Percentiles rank a stretch among this genome's conserved stretches.
phyloP scores from a whole-genome alignment of 2,329 filamentous ascomycete genomes.

The Apiospora aurea region DNA sequence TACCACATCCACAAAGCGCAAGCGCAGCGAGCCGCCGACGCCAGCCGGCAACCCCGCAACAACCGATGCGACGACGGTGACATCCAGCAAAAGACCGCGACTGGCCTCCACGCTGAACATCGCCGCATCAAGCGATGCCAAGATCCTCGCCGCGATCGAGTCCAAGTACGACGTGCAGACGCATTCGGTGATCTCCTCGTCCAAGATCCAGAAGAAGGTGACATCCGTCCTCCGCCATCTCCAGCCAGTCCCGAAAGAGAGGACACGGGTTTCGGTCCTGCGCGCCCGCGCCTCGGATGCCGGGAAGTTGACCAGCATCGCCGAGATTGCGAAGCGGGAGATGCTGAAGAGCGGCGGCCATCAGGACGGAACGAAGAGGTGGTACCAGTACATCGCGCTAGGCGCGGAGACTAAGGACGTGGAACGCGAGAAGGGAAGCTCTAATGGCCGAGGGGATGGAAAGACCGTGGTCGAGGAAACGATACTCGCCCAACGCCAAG shows the following conservation, averaged over 20 bases:
- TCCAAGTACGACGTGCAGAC: conserved; percentile 57
- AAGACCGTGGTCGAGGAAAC: conserved; percentile 51
- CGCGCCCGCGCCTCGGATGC: conserved; percentile 59
- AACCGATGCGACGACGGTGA: background rate
- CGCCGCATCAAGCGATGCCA: conserved; percentile 47
- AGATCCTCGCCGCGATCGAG: conserved; percentile 51
- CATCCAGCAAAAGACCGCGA: conserved; percentile 36
- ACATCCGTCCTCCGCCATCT: conserved; percentile 54
- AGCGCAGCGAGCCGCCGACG: conserved; percentile 32
- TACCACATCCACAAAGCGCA: conserved; percentile 8
- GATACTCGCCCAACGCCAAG: conserved; percentile 43
- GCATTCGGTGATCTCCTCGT: conserved; percentile 65
- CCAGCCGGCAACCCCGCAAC: conserved; percentile 27
- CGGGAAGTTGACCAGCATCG: conserved; percentile 72
- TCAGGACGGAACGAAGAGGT: conserved; percentile 36
- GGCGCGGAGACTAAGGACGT: conserved; percentile 51
- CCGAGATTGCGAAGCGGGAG: conserved; percentile 69
- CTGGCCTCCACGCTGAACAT: conserved; percentile 37
- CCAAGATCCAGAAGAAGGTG: conserved; percentile 64
- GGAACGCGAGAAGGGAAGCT: background rate
- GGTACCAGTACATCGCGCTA: conserved; percentile 65
- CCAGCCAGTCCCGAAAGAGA: conserved; percentile 35
- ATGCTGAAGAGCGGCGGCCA: conserved; percentile 50
- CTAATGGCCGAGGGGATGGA: conserved; percentile 34
- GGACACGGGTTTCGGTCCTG: conserved; percentile 50